Base-by-base conservation (phyloP, 164 flowering plant species). In the Vitis amurensis region DNA sequence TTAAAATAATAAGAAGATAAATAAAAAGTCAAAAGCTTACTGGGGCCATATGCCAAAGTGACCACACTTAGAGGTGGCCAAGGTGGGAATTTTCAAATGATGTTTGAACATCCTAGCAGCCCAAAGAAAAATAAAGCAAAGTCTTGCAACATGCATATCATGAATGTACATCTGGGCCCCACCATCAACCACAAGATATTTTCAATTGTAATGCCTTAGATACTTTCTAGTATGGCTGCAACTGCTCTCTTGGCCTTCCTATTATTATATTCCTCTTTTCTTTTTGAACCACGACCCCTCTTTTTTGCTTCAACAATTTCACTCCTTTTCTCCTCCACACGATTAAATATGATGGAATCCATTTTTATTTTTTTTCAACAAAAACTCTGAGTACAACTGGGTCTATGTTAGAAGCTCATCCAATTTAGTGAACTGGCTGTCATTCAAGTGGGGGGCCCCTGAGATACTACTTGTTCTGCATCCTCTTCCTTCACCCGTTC, bases 371-470 rank as follows among this genome's bases (percentile, higher is more conserved):
- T 96, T 90, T 78, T 96, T 97, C 72, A n/a, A n/a, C 66, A 93
- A 72, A 71, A 96, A 96, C 75, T 90, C 84, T 0, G 97, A 79
- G 79, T 90, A 96, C 17, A 89, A 67, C 76, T 92, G 86, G 1
- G 98, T 91, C 73, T 88, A 94, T 0, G 94, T 89, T 14, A 93
- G 76, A 63, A 96, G 94, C 83, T 92, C 97, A 58, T 93, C 97
- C 77, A 96, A 65, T 78, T 88, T 91, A 60, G 78, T 83, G 68
- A 86, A 92, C 72, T 90, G 91, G 15, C 63, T 65, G 23, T 87
- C 91, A 71, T 87, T 74, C 76, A 92, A 44, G 2, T 63, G 23
- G 8, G 81, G 73, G 7, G 55, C 76, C 47, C 86, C 29, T 57
- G 67, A 1, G 78, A 50, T 19, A 23, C 59, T 1, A 64, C 68